Evolutionary conservation across 2,329 filamentous ascomycete genomes (phyloP).

Genomic region (Trichoderma brevicompactum): DNA sequence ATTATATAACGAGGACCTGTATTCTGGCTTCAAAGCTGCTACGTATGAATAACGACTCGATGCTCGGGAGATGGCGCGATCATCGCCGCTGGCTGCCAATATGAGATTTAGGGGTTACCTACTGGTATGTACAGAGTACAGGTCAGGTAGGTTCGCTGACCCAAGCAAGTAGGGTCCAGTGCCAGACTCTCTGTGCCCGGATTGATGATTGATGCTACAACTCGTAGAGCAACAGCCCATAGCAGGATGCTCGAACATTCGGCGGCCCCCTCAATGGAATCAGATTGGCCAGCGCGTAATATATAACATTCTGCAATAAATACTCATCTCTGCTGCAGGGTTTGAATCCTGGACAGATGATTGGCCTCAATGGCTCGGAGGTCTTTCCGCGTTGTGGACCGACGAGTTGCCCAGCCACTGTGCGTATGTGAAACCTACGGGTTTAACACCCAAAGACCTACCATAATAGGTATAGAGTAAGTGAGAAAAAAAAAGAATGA

Average conservation of each 20-base stretch:
- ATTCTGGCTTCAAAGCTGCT: too few relatives aligned
- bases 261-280: constrained; percentile 3
- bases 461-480: too few relatives aligned
- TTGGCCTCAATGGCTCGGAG: not conserved
- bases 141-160: too few relatives aligned
- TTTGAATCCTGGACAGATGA: not conserved
- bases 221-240: not conserved
- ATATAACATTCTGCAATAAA: not conserved
- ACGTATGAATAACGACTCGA: too few relatives aligned
- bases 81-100: too few relatives aligned
- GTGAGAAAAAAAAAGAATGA: too few relatives aligned
- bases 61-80: too few relatives aligned
- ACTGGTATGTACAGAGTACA: not conserved
- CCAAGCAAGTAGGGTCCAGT: too few relatives aligned
- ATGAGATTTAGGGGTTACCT: not conserved
- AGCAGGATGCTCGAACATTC: not conserved
- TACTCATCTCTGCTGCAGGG: not conserved
- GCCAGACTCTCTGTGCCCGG: too few relatives aligned
- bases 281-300: not conserved
- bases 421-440: not conserved
- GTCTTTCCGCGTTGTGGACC: not conserved
- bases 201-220: not conserved
- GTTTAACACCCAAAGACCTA: too few relatives aligned
- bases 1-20: not conserved
- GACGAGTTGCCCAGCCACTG: not conserved